phyloP scores from a whole-genome alignment of 1,284 basidiomycete species.

The Wallemia hederae region DNA sequence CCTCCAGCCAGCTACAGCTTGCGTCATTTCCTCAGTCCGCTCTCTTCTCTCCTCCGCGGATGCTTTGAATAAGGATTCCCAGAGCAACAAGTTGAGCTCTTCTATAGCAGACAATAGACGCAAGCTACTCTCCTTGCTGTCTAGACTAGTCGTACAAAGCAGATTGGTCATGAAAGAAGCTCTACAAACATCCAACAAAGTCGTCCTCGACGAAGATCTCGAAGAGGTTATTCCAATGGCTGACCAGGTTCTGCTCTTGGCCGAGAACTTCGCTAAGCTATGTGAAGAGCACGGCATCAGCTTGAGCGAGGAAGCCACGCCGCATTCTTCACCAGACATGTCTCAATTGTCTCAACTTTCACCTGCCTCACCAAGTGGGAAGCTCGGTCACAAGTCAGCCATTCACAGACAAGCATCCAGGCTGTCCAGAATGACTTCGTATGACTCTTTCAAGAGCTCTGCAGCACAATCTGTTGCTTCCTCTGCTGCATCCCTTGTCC shows the following conservation, averaged over 20 bases:
- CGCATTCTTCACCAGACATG: background rate
- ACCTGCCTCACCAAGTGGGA: background rate
- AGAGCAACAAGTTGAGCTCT: conserved; percentile 34
- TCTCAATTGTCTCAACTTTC: background rate
- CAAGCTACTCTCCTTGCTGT: conserved; percentile 48
- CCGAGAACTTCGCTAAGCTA: conserved; percentile 13
- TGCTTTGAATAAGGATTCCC: conserved; percentile 56
- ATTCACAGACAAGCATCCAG: background rate
- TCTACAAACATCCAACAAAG: conserved; percentile 9
- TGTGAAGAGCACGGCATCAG: conserved; percentile 41
- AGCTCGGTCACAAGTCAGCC: background rate
- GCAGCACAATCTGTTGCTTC: background rate
- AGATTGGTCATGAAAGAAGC: conserved; percentile 33
- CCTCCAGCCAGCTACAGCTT: conserved; percentile 25
- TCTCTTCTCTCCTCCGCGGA: conserved; percentile 55
- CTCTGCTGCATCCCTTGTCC: background rate
- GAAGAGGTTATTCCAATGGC: conserved; percentile 40
- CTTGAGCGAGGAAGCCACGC: conserved; percentile 14
- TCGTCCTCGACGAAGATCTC: conserved; percentile 22
- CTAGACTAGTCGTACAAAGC: conserved; percentile 54
- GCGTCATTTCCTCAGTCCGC: conserved; percentile 83
- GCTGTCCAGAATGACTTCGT: background rate
- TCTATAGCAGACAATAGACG: conserved; percentile 39
- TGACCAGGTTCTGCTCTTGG: conserved; percentile 25
- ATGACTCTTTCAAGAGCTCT: background rate